Base-by-base conservation (phyloP, 805 yeast genomes). In the Pichia heedii region DNA sequence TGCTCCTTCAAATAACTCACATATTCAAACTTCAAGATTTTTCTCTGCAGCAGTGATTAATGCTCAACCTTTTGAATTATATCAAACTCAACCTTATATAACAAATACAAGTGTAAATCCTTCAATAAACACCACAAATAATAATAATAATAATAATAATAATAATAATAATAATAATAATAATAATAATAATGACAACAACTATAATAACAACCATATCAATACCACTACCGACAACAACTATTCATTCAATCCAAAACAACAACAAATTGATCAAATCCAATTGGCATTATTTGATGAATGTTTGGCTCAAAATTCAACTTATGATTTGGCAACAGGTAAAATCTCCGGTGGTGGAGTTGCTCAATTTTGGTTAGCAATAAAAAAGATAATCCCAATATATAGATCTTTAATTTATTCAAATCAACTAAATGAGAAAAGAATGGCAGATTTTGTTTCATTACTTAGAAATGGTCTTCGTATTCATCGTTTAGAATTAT, bases 381-480 rank as follows among this genome's bases (percentile, higher is more conserved):
- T 76, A 35, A 68, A 67, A 35, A 68, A 65, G 39, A 71, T 77
- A 11, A 72, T 76, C 68, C 69, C 68, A 8, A 53, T 76, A 10
- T 76, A 76, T 43, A 66, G 70, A 35, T 71, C 71, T 11, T 54
- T 76, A 35, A 62, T 67, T 37, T 67, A 65, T 22, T 63, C 73
- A 2, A 74, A 75, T 19, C 76, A 73, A 46, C 63, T 76, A 43
- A 67, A 68, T 45, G 65, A 68, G 24, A 65, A 62, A 37, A 61
- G 77, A 48, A 71, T 71, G 48, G 67, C 77, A 2, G 68, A 70
- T 33, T 60, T 76, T 46, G 72, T 75, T 19, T 74, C 75, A 41
- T 54, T 76, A 4, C 58, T 76, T 35, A 76, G 77, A 50, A 75
- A 75, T 44, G 80, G 78, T 4, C 61, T 76, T 33, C 66, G 80